Evolutionary conservation across 306 rosid genomes (phyloP), one percentile per base, ranked within the genome.

Genomic region (Fragaria ananassa): DNA sequence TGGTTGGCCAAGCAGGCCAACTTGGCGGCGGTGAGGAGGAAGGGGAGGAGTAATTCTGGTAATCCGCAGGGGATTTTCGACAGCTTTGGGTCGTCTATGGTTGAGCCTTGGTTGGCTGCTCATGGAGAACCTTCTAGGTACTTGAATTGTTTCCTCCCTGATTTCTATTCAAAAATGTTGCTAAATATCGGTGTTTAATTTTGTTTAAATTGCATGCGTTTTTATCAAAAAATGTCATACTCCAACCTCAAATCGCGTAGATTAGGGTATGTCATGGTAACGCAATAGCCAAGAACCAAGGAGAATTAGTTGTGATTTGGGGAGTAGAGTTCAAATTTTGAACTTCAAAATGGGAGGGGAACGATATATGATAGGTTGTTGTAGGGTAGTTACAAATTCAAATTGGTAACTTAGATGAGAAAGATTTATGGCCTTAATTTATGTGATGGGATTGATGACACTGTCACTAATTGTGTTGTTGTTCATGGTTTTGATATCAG

Each of bases 91-190:
- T 93, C 91, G 44, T 83, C 97, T 4, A 64, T 87, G 89, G 92
- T 89, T n/a, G 98, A 95, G 74, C 97, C 98, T n/a, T 95, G 96
- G 98, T 81, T 95, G 82, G 96, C 97, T 6, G 95, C 96, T 68
- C 98, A 95, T 84, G 96, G 91, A 54, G 96, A 95, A 74, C 84
- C 88, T 53, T 87, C 93, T 34, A 95, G 95, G 98, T 71, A 70
- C 71, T 37, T 37, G 41, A 37, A 4, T 41, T 73, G 5, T 31
- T 63, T 63, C 42, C 5, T 11, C 15, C 49, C 75, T 49, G 2
- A 18, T 31, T 10, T 21, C 61, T 21, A 18, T 71, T 18, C 6
- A 6, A 14, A 57, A 34, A 21, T 34, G 21, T 51, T 50, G 63
- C 44, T 37, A 37, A 37, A 86, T 54, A 19, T 35, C 18, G 50